phyloP scores from a whole-genome alignment of 2,329 filamentous ascomycete species.

The Fusarium tuaranense region DNA sequence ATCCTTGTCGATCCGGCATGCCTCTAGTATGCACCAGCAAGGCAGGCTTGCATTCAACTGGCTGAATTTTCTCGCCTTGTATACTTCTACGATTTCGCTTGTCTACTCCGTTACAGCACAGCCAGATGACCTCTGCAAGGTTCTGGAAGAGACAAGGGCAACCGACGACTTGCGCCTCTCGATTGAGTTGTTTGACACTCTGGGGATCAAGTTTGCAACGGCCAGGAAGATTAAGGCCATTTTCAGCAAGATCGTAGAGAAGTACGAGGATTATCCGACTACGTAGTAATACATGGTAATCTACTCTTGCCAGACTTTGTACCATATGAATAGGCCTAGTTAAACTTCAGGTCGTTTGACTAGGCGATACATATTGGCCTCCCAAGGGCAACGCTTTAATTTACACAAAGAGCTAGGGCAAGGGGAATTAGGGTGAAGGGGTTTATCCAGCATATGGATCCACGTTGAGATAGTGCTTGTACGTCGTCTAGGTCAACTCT shows the following conservation, averaged over 20 bases:
- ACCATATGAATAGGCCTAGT: background rate
- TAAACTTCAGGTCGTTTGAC: background rate
- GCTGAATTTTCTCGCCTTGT: constrained; percentile 55
- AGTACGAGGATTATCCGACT: background rate
- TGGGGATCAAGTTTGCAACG: constrained; percentile 47
- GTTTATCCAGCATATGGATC: background rate
- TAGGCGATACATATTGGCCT: background rate
- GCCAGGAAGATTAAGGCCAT: constrained; percentile 42
- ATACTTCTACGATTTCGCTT: constrained; percentile 56
- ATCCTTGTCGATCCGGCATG: constrained; percentile 57
- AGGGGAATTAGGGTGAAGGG: background rate
- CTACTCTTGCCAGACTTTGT: background rate
- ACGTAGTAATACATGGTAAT: background rate
- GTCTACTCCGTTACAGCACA: constrained; percentile 57
- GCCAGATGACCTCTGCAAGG: constrained; percentile 46
- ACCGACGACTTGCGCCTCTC: constrained; percentile 48
- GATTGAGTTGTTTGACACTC: constrained; percentile 46
- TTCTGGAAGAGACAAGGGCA: constrained; percentile 43
- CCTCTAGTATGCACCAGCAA: constrained; percentile 52
- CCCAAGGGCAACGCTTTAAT: background rate
- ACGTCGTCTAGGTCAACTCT: background rate
- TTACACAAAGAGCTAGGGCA: background rate
- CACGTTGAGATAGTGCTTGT: background rate
- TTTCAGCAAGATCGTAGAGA: background rate
- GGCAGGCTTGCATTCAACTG: constrained; percentile 56